A percentile compares a stretch with the other conserved stretches of the same genome.
phyloP scores from a whole-genome alignment of 2,329 filamentous ascomycete genomes.

The Aureobasidium lini region DNA sequence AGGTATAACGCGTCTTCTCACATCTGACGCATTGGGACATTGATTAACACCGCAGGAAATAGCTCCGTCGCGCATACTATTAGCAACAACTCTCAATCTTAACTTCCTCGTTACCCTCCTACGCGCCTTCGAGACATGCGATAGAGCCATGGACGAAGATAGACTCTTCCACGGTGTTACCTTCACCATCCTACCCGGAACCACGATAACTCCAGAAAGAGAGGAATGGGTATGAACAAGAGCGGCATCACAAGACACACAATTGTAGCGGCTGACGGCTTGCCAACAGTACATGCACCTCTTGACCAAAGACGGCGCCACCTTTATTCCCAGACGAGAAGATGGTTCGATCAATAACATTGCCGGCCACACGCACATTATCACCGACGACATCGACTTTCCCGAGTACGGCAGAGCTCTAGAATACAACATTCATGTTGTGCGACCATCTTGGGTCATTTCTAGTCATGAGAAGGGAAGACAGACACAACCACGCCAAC shows the following conservation, averaged over 20 bases:
- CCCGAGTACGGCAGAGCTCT: slow-evolving; percentile 71
- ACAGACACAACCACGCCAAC: slow-evolving; percentile 70
- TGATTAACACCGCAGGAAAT: background rate
- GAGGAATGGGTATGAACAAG: slow-evolving; percentile 14
- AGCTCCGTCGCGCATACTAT: background rate
- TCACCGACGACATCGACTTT: slow-evolving; percentile 80
- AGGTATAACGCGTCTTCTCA: background rate
- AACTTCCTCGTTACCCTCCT: background rate
- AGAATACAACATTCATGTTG: slow-evolving; percentile 73
- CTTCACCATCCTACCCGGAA: slow-evolving; percentile 38
- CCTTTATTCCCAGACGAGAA: slow-evolving; percentile 34
- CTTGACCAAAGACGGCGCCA: slow-evolving; percentile 43
- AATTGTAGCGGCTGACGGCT: slow-evolving; percentile 19
- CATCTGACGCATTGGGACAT: background rate
- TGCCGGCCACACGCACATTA: slow-evolving; percentile 52
- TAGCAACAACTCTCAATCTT: background rate
- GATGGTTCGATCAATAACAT: slow-evolving; percentile 35
- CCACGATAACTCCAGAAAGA: slow-evolving; percentile 25
- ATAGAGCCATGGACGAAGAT: background rate
- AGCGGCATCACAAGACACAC: background rate
- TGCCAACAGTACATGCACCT: slow-evolving; percentile 36
- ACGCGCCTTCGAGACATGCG: background rate
- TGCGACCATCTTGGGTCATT: slow-evolving; percentile 74
- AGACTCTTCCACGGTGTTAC: slow-evolving; percentile 31
- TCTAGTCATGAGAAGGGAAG: slow-evolving; percentile 62